Conservation (phyloP, 495 filamentous ascomycete genomes). For the Hypoxylon fragiforme region DNA sequence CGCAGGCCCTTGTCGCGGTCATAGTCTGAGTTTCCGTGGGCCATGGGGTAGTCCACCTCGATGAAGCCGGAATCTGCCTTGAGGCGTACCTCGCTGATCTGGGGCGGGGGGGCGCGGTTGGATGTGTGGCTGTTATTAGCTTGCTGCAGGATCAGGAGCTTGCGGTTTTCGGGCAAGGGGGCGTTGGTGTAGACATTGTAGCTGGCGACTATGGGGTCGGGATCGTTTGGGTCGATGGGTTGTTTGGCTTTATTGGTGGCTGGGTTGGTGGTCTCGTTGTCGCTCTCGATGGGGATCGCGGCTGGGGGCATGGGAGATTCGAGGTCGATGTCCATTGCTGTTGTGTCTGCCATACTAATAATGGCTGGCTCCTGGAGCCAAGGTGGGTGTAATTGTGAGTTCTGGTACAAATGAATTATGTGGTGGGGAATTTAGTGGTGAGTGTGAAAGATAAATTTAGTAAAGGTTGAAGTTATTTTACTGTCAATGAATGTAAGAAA, state of each 20-base stretch:
- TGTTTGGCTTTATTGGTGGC: neutral
- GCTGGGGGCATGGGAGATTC: neutral
- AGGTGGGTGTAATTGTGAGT: neutral
- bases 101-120: constrained; percentile 31
- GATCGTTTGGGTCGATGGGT: constrained; percentile 10
- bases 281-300: neutral
- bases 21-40: constrained; percentile 44
- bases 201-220: constrained; percentile 52
- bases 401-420: neutral
- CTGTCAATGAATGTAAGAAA: too few relatives aligned
- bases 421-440: too few relatives aligned
- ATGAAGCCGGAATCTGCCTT: constrained; percentile 51
- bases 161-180: constrained; percentile 42
- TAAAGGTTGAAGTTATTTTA: too few relatives aligned
- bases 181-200: constrained; percentile 55
- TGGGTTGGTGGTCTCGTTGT: neutral
- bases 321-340: constrained; percentile 12
- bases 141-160: constrained; percentile 50
- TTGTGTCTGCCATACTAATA: neutral
- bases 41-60: constrained; percentile 53
- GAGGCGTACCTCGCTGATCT: constrained; percentile 44
- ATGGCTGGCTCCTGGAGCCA: neutral
- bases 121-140: constrained; percentile 42
- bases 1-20: constrained; percentile 51
- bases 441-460: too few relatives aligned